Percentiles rank a stretch among this genome's conserved stretches.
Evolutionary conservation across 2,329 filamentous ascomycete species (phyloP).

Genomic region (Rachicladosporium sp.): DNA sequence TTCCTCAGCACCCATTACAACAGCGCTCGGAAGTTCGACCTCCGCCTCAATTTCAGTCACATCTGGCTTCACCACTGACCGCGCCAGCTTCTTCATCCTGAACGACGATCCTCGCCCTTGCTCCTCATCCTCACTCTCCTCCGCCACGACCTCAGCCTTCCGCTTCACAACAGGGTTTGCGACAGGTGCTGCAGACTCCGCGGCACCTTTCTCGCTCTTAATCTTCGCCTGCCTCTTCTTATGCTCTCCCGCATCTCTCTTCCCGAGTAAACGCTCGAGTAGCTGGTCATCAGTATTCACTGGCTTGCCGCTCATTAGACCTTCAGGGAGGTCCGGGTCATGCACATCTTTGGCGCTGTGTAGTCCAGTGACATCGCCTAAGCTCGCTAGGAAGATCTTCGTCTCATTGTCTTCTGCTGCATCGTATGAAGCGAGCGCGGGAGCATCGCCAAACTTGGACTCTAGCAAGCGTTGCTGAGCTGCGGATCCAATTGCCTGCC

Average conservation of each 20-base stretch:
- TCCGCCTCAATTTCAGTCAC: too few species aligned
- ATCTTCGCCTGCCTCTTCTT: conserved; percentile 12
- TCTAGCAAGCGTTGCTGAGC: too few species aligned
- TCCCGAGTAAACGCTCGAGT: conserved; percentile 31
- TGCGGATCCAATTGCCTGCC: too few species aligned
- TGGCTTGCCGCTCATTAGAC: conserved; percentile 24
- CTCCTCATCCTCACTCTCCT: conserved; percentile 27
- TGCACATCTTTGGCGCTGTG: neutral
- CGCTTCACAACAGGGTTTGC: conserved; percentile 1
- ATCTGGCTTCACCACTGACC: too few species aligned
- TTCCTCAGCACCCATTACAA: too few species aligned
- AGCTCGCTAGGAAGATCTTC: neutral
- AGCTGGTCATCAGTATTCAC: conserved; percentile 31
- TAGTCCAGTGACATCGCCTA: neutral
- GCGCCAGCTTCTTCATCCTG: conserved; percentile 9
- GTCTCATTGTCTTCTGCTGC: too few species aligned
- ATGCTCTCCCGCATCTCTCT: conserved; percentile 25
- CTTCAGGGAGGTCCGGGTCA: conserved; percentile 17
- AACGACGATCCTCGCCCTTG: conserved; percentile 7
- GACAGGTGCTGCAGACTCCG: neutral
- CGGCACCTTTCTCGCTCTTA: conserved; percentile 3
- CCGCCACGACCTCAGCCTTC: conserved; percentile 4
- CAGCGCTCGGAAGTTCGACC: too few species aligned
- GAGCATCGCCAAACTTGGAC: too few species aligned
- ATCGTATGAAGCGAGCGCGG: too few species aligned